Evolutionary conservation across 805 yeast species (phyloP), one percentile per base, ranked within the genome.

Genomic region (Barnettozyma vustinii): DNA sequence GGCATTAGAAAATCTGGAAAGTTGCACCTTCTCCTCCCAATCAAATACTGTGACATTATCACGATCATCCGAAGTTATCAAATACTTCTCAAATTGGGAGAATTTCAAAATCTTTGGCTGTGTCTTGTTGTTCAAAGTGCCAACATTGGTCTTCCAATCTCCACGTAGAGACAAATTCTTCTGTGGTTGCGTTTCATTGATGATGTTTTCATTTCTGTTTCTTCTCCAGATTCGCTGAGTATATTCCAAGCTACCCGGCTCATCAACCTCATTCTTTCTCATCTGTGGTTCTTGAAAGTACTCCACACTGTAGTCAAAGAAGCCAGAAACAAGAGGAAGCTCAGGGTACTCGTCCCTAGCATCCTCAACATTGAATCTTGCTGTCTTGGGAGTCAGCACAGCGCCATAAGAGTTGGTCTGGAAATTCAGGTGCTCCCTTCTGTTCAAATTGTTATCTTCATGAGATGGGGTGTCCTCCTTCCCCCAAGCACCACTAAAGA

Each of bases 271-370:
- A 47, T 79, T 77, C 50, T 80, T 83, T 10, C 87, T 81, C 84
- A 91, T 84, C 62, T 92, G 98, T 0, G 99, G 97, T 61, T 91
- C 98, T 60, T 91, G 96, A 70, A 92, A 94, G 61, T 90, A 91
- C 64, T 94, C 99, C 51, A 88, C 62, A 57, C 86, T 79, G 64
- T 84, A 87, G 45, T 83, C 87, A 52, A 86, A 77, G 57, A 87
- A 84, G 7, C 79, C 78, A 9, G 88, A 82, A 5, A 72, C 71
- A 10, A 79, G 63, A 1, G 88, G 85, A 4, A 84, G 58, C 5
- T 67, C 68, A 2, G 63, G 52, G 20, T 50, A 47, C 18, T 59
- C 61, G 37, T 57, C 58, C 21, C 44, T 47, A 0, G 52, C 47
- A 15, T 58, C 61, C 16, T 52, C 53, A 13, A 49, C 55, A 25